Evolutionary conservation across 2,329 filamentous ascomycete species (phyloP), one percentile per base, ranked within the genome.

Genomic region (Shiraia bambusicola): DNA sequence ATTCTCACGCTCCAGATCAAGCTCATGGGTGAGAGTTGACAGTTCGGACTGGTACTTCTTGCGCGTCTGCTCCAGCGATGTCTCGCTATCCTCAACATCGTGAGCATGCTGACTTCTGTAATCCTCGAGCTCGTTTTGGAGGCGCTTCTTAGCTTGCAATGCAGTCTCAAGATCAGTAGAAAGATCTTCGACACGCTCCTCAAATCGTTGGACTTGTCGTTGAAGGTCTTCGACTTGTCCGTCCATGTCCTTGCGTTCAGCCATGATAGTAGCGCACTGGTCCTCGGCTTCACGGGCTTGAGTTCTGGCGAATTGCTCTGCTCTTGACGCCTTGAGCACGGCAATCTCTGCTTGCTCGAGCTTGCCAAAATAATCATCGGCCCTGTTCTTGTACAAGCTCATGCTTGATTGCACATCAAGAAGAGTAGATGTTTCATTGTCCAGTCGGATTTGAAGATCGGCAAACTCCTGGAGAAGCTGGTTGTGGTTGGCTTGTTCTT

Each of bases 31-130:
- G 34, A 97, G 76, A 3, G 87, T 87, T 12, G 88, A 86, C 65
- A 96, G 89, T 68, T 98, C 92, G 29, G 85, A 81, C 66, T 97
- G 93, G 66, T 97, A 98, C 76, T 97, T 98, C 77, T 92, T 93
- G 61, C 92, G 83, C 30, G 92, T 96, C 70, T 97, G 92, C 71
- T 98, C 93, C 81, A 96, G 87, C 54, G 88, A 93, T 8, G 86
- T 86, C 69, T 97, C 92, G 69, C 93, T 96, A 70, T 98, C 92
- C 69, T 97, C 93, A 41, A 97, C 88, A 59, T 97, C 93, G 69
- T 95, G 95, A 43, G 91, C 91, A 33, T 92, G 83, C 69, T 96
- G 91, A 64, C 85, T 95, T 46, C 93, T 84, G 74, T 97, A 98
- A 69, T 98, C 92, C 69, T 97, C 92, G 2, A 98, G 84, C 72